A percentile compares a stretch with the other conserved stretches of the same genome.
Conservation (phyloP, 208 protist genomes). For the Leishmania tropica region DNA sequence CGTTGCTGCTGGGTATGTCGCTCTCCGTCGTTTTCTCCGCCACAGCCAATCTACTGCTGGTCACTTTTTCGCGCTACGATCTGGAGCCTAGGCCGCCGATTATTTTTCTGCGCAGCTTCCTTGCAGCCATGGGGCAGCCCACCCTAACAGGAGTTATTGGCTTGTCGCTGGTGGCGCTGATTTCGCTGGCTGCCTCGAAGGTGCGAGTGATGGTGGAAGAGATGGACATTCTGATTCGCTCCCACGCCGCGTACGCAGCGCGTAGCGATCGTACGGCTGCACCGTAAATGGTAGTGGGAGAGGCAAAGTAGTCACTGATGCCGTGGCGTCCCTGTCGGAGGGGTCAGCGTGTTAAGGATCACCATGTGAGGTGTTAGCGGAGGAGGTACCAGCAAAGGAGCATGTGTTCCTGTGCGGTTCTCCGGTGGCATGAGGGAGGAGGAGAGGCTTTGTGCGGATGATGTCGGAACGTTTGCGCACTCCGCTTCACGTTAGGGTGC, state of each 20-base stretch:
- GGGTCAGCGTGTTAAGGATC: not conserved
- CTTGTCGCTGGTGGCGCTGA: constrained; percentile 50
- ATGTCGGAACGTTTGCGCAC: not conserved
- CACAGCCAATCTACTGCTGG: constrained; percentile 34
- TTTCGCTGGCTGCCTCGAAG: constrained; percentile 41
- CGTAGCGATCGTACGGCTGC: not conserved
- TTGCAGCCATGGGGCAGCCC: constrained; percentile 65
- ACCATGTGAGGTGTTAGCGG: not conserved
- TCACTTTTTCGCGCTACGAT: constrained; percentile 13
- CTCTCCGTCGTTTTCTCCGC: constrained; percentile 51
- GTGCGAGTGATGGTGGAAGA: constrained; percentile 62
- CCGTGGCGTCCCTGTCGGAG: not conserved
- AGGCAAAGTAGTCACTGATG: not conserved
- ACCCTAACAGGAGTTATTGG: constrained; percentile 64
- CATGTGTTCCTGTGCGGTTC: not conserved
- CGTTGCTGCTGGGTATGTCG: constrained; percentile 43
- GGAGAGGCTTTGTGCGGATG: not conserved
- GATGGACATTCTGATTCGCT: constrained; percentile 63
- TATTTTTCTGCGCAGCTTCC: constrained; percentile 38
- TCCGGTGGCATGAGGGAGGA: not conserved
- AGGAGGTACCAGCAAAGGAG: not conserved
- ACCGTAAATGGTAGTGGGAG: not conserved
- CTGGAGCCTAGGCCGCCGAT: constrained; percentile 17
- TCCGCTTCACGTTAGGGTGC: not conserved
- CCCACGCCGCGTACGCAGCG: constrained; percentile 49